Base-by-base conservation (phyloP, 257 asterid species). In the Cynanchum wilfordii region DNA sequence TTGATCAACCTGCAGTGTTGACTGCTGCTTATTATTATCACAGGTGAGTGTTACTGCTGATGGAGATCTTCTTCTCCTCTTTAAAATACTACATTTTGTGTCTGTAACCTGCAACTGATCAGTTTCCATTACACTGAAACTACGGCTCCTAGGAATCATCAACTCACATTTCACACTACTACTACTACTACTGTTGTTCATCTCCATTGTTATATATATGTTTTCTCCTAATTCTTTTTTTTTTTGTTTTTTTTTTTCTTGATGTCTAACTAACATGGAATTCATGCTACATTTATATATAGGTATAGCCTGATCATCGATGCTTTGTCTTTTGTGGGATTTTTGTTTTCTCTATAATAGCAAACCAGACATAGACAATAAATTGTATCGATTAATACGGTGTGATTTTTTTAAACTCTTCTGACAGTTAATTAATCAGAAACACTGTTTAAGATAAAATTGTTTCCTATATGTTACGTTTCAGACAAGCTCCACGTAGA, bases 31-130 rank as follows among this genome's bases (percentile, higher is more conserved):
- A 51, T 45, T 58, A 54, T n/a, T 56, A 67, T 33, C 75, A 72
- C 33, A 65, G 36, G 45, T 20, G 25, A 51, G 24, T 10, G 83
- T 45, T 16, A 45, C 44, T 12, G 76, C 63, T 13, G 76, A 73
- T 17, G 89, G 84, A 22, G 90, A 83, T 66, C 95, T 77, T 25
- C 92, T 80, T 3, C 89, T 86, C 42, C 95, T 85, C 82, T 85
- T 90, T 4, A 76, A 68, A 29, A 42, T 42, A 42, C 83, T 42
- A 42, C 83, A 77, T 73, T 84, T 86, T 2, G 68, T 75, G 73
- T 82, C 84, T 33, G 71, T 66, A 70, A 55, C 67, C 20, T 33
- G 47, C 47, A 8, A 2, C 47, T 42, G 2, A 42, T 69, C 81
- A 47, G 62, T 76, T 54, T 78, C 88, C 77, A 55, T 68, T 77